Base-by-base conservation (phyloP, 768 basidiomycete species). In the Pisolithus marmoratus region DNA sequence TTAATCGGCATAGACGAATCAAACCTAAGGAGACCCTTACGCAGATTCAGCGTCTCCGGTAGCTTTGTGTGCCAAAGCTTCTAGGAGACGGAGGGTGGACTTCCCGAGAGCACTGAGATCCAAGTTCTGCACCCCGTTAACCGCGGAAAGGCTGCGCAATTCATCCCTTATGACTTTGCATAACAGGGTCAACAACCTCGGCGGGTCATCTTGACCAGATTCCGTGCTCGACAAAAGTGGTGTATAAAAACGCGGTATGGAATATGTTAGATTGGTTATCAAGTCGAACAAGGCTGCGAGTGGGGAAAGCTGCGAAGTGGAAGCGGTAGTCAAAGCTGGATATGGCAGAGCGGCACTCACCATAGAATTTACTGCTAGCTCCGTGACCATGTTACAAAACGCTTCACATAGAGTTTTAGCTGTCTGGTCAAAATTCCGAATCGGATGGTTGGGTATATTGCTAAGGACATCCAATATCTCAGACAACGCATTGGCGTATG, bases 241-340 rank as follows among this genome's bases (percentile, higher is more conserved):
- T 9, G 68, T 42, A 45, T 67, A 68, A 51, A 83, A 80, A 11
- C 70, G 61, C 17, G 85, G 82, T 44, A 84, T 58, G 17, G 73
- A 70, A 45, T 75, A 71, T 22, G 68, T 65, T 23, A 87, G 65
- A 17, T 69, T 63, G 9, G 71, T 68, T 40, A 85, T 56, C 41
- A 89, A 64, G 60, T 80, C 73, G 14, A 88, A 66, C 31, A 85
- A 62, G 34, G 79, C 75, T 3, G 74, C 67, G 31, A 86, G 60
- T 17, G 74, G 70, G 41, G 60, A 34, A 27, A 75, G 63, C 84
- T 85, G 49, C 20, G 51, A 51, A 46, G 44, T 48, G 54, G 52
- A 50, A 56, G 14, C 34, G 34, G 34, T 34, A 55, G 41, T 40
- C 47, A 48, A 49, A 36, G 22, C 23, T 29, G n/a, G 37, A 19